These are phyloP conservation scores for Phytophthora agathidicida DNA, from an alignment of 352 stramenopile genomes.

Conservation along the genomic window DNA sequence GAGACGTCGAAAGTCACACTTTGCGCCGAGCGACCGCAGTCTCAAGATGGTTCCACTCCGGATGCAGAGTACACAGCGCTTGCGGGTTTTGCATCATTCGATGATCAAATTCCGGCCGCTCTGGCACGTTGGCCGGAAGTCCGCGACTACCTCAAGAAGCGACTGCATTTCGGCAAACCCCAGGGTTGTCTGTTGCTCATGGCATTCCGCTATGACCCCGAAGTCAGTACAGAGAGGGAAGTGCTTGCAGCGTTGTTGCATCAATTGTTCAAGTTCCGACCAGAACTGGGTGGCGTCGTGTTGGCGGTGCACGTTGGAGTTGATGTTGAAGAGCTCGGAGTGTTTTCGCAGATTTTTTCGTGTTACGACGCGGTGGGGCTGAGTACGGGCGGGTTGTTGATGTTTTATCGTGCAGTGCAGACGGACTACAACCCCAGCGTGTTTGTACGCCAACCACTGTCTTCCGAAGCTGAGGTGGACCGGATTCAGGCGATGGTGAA, in stretches of 20 bases:
- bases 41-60: background rate
- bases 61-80: conserved; percentile 15
- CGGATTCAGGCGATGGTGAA: conserved; percentile 34
- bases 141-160: conserved; percentile 70
- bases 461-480: conserved; percentile 27
- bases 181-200: conserved; percentile 63
- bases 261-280: conserved; percentile 43
- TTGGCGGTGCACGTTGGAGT: conserved; percentile 55
- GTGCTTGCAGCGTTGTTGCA: conserved; percentile 37
- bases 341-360: conserved; percentile 70
- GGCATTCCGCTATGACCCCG: conserved; percentile 47
- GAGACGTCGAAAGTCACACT: conserved; percentile 65
- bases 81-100: conserved; percentile 67
- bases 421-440: conserved; percentile 53
- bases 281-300: conserved; percentile 55
- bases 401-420: conserved; percentile 65
- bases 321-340: conserved; percentile 56
- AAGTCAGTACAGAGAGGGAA: conserved; percentile 30
- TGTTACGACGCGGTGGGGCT: conserved; percentile 56
- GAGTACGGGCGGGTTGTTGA: conserved; percentile 45
- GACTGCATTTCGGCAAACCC: conserved; percentile 49
- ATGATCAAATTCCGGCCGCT: conserved; percentile 53
- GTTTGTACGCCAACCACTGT: conserved; percentile 31
- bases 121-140: conserved; percentile 63
- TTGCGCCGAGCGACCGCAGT: conserved; percentile 31